These are phyloP conservation scores for Leccinum colubrinum DNA, from an alignment of 1,284 basidiomycete genomes.

Conservation along the genomic window DNA sequence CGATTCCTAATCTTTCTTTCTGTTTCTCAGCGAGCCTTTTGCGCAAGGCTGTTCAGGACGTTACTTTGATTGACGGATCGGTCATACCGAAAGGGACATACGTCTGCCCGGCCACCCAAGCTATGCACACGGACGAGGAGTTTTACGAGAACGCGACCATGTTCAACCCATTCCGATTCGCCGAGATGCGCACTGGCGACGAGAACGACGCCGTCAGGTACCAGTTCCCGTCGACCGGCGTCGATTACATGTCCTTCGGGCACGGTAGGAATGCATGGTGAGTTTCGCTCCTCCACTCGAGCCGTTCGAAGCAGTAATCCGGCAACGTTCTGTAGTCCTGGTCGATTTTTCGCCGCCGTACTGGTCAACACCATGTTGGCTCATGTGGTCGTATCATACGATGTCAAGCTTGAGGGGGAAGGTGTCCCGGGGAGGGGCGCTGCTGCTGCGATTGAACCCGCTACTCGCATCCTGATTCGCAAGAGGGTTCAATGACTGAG, in stretches of 20 bases:
- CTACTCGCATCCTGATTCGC: conserved; percentile 12
- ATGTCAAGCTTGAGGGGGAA: conserved; percentile 26
- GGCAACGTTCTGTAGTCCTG: conserved; percentile 22
- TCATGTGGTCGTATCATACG: conserved; percentile 28
- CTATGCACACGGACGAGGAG: conserved; percentile 26
- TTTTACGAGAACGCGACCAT: conserved; percentile 25
- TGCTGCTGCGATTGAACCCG: background rate
- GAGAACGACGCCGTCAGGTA: conserved; percentile 11
- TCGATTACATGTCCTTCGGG: conserved; percentile 18
- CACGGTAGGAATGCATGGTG: conserved; percentile 22
- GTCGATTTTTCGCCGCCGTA: conserved; percentile 32
- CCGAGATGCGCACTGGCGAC: conserved; percentile 10
- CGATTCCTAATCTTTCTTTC: background rate
- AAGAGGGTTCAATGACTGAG: conserved; percentile 6
- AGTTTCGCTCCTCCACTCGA: background rate
- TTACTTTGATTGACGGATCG: conserved; percentile 41
- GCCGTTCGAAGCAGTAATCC: too few species aligned
- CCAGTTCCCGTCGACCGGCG: conserved; percentile 12
- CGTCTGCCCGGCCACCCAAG: conserved; percentile 23
- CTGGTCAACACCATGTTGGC: conserved; percentile 31
- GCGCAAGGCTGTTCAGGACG: conserved; percentile 35
- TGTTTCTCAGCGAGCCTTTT: conserved; percentile 28
- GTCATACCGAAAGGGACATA: conserved; percentile 36
- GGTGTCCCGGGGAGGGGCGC: conserved; percentile 14
- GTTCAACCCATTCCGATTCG: conserved; percentile 36